phyloP scores from a whole-genome alignment of 306 rosid genomes.

The Dalbergia cochinchinensis region DNA sequence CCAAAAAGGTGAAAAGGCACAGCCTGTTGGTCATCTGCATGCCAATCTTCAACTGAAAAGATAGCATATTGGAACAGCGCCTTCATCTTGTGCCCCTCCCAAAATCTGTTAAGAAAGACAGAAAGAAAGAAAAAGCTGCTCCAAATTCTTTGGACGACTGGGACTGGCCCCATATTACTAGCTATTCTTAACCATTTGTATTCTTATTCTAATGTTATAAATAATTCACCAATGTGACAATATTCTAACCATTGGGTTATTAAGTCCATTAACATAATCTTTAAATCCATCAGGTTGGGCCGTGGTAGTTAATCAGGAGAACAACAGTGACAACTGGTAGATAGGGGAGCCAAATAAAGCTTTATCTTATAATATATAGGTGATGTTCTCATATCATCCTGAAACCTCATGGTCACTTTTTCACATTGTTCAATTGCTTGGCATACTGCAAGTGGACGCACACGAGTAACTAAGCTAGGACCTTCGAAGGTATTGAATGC shows the following conservation, averaged over 20 bases:
- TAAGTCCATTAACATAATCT: not conserved
- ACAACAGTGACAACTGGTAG: not conserved
- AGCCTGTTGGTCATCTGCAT: constrained; percentile 2
- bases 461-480: not conserved
- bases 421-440: constrained; percentile 2
- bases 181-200: not conserved
- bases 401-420: not conserved
- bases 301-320: not conserved
- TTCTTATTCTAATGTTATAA: not conserved
- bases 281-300: not conserved
- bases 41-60: constrained; percentile 9
- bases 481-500: not conserved
- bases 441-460: not conserved
- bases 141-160: constrained; percentile 12
- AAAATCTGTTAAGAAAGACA: constrained; percentile 5
- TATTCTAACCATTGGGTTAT: not conserved
- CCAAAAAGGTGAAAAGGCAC: not conserved
- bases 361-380: not conserved
- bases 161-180: not conserved
- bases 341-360: not conserved
- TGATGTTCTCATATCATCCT: not conserved
- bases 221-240: not conserved
- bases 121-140: not conserved
- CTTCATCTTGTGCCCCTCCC: constrained; percentile 20
- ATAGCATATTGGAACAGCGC: not conserved